Base-by-base conservation (phyloP, 192 early-diverging fungal genomes). In the Coemansia sp. region DNA sequence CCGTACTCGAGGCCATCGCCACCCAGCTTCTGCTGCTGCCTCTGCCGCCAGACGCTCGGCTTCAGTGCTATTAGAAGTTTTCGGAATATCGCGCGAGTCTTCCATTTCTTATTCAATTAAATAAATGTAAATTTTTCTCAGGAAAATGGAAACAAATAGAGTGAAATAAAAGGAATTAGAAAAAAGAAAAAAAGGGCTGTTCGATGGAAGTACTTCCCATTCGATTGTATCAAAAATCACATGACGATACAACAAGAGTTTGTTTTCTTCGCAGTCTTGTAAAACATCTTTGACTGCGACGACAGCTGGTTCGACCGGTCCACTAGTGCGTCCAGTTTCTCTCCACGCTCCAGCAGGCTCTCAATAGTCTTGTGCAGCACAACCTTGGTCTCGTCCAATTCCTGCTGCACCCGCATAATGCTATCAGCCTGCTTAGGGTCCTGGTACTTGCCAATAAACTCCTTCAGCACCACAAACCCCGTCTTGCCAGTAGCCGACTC, bases 321-420 rank as follows among this genome's bases (percentile, higher is more conserved):
- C 3, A 98, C 93, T 38, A 98, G 84, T 66, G 87, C 87, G 50
- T 97, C 94, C 62, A 98, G 88, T 77, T 93, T 93, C 75, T 94
- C 94, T 10, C 92, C 94, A 64, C 96, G 89, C 62, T 94, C 87
- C 70, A 98, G 73, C 19, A 98, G 81, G 30, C 88, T 88, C 65
- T 97, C 94, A 74, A 98, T 98, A 0, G 96, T 98, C 80, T 95
- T 94, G 82, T 94, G 93, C 85, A 99, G 69, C 35, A 99, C 91
- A 46, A 89, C 90, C 78, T 95, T 99, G 10, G 97, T 99, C 78
- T 99, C 95, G 70, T 99, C 97, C 82, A 99, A 78, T 78, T 99
- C 96, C 72, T 89, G 87, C 84, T 98, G 97, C 47, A 99, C 93
- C 72, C 88, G 87, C 89, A 97, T 89, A 66, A 98, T 93, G 3